phyloP scores from a whole-genome alignment of 2,329 filamentous ascomycete species.

The Calcarisporium arbuscula region DNA sequence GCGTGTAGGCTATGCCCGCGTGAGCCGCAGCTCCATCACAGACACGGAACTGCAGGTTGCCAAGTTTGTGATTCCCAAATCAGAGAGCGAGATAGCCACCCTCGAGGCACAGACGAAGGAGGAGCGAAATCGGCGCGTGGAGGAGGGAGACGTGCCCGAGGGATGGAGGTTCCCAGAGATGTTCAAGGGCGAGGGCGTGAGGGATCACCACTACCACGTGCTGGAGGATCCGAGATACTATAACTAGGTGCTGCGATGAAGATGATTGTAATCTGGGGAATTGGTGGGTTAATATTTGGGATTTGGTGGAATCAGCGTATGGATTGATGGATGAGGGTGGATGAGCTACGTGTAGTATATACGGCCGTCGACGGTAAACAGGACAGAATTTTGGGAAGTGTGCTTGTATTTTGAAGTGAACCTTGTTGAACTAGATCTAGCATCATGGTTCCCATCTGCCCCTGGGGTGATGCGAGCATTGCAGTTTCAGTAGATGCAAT shows the following conservation, averaged over 20 bases:
- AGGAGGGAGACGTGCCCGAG: constrained; percentile 67
- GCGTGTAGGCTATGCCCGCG: constrained; percentile 81
- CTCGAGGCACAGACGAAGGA: constrained; percentile 39
- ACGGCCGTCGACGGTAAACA: no score
- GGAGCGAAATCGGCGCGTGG: constrained; percentile 50
- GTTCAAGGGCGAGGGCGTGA: constrained; percentile 79
- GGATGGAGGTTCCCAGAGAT: constrained; percentile 77
- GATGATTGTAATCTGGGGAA: no score
- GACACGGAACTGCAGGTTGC: constrained; percentile 96
- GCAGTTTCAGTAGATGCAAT: no score
- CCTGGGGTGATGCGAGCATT: no score
- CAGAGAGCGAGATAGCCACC: constrained; percentile 47
- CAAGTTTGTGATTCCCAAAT: constrained; percentile 77
- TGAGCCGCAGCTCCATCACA: constrained; percentile 86
- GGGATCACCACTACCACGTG: constrained; percentile 89
- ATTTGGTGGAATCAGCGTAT: no score
- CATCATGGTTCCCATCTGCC: no score
- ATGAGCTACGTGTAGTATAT: no score
- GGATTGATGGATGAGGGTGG: no score
- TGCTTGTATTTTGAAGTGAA: no score
- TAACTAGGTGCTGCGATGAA: constrained; percentile 19
- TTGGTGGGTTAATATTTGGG: no score
- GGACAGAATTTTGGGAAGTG: no score
- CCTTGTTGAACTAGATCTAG: no score
- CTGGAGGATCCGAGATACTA: constrained; percentile 85